Evolutionary conservation across 257 asterid species (phyloP), one percentile per base, ranked within the genome.

Genomic region (Sherardia arvensis): DNA sequence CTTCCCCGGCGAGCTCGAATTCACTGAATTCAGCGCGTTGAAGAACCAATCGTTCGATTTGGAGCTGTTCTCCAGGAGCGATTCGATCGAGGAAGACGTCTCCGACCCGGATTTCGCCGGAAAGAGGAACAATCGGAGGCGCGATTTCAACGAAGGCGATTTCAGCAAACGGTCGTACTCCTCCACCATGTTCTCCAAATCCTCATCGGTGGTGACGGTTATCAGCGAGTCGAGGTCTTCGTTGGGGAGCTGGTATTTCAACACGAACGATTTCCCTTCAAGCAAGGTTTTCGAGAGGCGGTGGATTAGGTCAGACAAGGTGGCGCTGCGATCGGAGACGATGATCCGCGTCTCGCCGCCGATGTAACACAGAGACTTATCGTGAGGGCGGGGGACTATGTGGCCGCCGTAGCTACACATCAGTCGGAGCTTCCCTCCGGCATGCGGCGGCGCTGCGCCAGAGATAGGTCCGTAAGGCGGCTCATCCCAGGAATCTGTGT

Each of bases 391-490:
- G 47, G 99, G 99, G 65, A 87, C 75, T 66, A 93, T 93, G 72
- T 87, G 97, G 0, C 98, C 98, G 53, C 95, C 95, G 55, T 86
- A 92, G 78, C 98, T 92, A 78, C 95, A 87, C 97, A 93, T 90
- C 21, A 93, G 82, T 15, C 96, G 95, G 77, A 92, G 88, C 66
- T 87, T 87, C 1, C 25, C n/a, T 38, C 47, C 47, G 18, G 17
- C 51, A 8, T 28, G 45, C 7, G 75, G 61, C 32, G 73, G 18
- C 38, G 59, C 71, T 62, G 85, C n/a, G 53, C 70, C 18, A 38
- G 59, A 70, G 62, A 83, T 11, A 57, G 79, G 30, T 74, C 80
- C 73, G 64, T 83, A 34, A 30, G 79, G 62, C 56, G 75, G 77
- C 51, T 76, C 80, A 18, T 87, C 96, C 91, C 88, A 87, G 20